Evolutionary conservation across 306 rosid species (phyloP), one percentile per base, ranked within the genome.

Genomic region (Ammopiptanthus mongolicus): DNA sequence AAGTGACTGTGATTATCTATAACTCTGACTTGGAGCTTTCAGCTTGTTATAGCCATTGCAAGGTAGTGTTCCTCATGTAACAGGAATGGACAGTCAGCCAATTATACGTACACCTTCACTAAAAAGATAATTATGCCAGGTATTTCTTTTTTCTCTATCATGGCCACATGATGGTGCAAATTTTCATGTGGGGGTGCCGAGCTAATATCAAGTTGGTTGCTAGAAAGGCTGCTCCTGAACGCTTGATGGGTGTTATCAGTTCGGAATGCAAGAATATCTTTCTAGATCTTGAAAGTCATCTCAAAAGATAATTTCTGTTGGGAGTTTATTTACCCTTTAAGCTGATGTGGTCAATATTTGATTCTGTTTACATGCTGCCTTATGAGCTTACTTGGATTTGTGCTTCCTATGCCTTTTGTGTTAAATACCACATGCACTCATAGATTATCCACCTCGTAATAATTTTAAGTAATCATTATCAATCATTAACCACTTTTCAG

Each of bases 371-470:
- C n/a, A n/a, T n/a, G n/a, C n/a, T n/a, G n/a, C n/a, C n/a, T n/a
- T n/a, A n/a, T n/a, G n/a, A n/a, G n/a, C n/a, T n/a, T 39, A 33
- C 57, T 37, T 59, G 23, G 50, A 59, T 15, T 59, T 68, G 28
- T 69, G 53, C 70, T 69, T 61, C 61, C 47, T 3, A 18, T 17
- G 65, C 58, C 48, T 71, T 68, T 29, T 70, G 18, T 61, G 65
- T 25, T 70, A 78, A 37, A 58, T 29, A 5, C 42, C 59, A 48
- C 42, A 50, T 5, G 47, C 18, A 69, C 1, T 17, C 41, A 13
- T 50, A 3, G 2, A 10, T 18, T 5, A 48, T 21, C 28, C 31
- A 14, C 31, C 28, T 52, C 13, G 14, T 52, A 19, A 19, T 14
- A 41, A 2, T 36, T 75, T 12, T 1, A 25, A 13, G 19, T 34